These are phyloP conservation scores for Entophlyctis luteolus DNA, from an alignment of 192 early-diverging fungal species.

Conservation along the genomic window DNA sequence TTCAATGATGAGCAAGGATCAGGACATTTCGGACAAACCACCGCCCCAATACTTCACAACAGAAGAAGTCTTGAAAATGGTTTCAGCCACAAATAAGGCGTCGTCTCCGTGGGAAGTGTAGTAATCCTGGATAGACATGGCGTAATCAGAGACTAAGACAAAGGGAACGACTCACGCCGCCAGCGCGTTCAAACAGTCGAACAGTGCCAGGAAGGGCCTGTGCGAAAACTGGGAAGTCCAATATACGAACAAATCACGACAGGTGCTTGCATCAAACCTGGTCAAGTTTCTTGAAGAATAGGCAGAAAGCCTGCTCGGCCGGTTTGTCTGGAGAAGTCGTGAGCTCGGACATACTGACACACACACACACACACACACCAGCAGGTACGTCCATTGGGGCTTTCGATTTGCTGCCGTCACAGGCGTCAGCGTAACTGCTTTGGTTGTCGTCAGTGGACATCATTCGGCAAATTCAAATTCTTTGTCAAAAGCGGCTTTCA, in stretches of 20 bases:
- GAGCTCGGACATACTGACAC: too few species aligned
- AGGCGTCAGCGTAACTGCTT: too few species aligned
- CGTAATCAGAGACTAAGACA: background rate
- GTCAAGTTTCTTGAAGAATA: constrained; percentile 56
- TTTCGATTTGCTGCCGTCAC: too few species aligned
- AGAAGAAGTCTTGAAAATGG: constrained; percentile 85
- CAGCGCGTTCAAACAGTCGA: constrained; percentile 68
- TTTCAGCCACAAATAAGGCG: constrained; percentile 79
- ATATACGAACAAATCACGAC: background rate
- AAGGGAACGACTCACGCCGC: constrained; percentile 41
- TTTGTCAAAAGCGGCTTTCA: too few species aligned
- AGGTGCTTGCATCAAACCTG: constrained; percentile 34
- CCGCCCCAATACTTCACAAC: constrained; percentile 87
- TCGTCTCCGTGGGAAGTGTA: constrained; percentile 89
- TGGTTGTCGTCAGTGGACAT: too few species aligned
- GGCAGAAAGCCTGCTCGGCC: constrained; percentile 50
- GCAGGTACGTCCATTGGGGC: too few species aligned
- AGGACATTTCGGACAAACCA: constrained; percentile 3
- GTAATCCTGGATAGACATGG: constrained; percentile 49
- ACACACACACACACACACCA: too few species aligned
- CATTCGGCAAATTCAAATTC: too few species aligned
- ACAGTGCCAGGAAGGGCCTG: constrained; percentile 52
- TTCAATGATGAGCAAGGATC: background rate
- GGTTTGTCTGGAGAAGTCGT: constrained; percentile 55
- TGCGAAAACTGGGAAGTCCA: background rate